These are phyloP conservation scores for Durotheca rogersii DNA, from an alignment of 495 filamentous ascomycete genomes.

Conservation along the genomic window DNA sequence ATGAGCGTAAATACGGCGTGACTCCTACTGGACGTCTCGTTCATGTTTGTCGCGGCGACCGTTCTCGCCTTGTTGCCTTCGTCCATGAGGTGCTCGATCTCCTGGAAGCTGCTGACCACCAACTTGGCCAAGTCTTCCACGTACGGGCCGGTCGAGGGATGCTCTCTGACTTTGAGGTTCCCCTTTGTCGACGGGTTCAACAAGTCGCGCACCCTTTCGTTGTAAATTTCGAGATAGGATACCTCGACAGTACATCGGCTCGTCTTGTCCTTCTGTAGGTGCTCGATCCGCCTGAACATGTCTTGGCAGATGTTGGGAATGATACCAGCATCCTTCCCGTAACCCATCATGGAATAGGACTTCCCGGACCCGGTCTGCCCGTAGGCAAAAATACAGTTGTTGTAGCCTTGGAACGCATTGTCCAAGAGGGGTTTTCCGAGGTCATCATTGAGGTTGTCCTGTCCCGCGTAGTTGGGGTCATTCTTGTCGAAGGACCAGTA, in stretches of 20 bases:
- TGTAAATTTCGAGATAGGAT: slow-evolving; percentile 99
- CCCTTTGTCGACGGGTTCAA: slow-evolving; percentile 96
- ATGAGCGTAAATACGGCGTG: slow-evolving; percentile 98
- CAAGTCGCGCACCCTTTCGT: slow-evolving; percentile 94
- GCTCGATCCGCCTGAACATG: slow-evolving; percentile 86
- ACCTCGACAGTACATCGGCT: slow-evolving; percentile 92
- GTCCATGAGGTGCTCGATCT: slow-evolving; percentile 98
- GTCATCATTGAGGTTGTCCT: slow-evolving; percentile 84
- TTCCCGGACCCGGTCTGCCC: slow-evolving; percentile 98
- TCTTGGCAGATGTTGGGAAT: slow-evolving; percentile 97
- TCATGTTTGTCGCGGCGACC: slow-evolving; percentile 99
- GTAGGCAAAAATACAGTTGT: slow-evolving; percentile 99
- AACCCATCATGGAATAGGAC: slow-evolving; percentile 99
- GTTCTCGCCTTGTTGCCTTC: slow-evolving; percentile 98
- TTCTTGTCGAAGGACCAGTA: slow-evolving; percentile 96
- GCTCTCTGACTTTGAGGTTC: slow-evolving; percentile 94
- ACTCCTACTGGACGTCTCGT: slow-evolving; percentile 96
- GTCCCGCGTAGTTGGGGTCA: slow-evolving; percentile 82
- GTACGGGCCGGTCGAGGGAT: slow-evolving; percentile 95
- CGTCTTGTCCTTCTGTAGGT: slow-evolving; percentile 73
- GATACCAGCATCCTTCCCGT: slow-evolving; percentile 92
- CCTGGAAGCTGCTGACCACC: slow-evolving; percentile 92
- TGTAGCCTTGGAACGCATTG: slow-evolving; percentile 98
- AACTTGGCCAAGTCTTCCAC: slow-evolving; percentile 97
- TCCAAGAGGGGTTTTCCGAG: slow-evolving; percentile 89